These are phyloP conservation scores for Leptodermis oblonga DNA, from an alignment of 257 asterid species.

Conservation along the genomic window DNA sequence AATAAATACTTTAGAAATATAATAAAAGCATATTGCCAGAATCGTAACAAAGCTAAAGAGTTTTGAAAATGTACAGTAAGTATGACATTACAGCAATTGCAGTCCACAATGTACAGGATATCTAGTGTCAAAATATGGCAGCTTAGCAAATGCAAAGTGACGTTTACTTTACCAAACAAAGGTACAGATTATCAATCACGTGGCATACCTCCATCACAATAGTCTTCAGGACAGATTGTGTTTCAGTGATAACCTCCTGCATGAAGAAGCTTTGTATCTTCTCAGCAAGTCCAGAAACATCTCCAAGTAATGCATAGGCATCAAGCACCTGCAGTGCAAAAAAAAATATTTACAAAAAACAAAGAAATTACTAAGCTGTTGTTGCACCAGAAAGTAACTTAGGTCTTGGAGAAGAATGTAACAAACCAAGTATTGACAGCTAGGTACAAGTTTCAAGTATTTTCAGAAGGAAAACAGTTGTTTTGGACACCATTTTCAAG, in stretches of 20 bases:
- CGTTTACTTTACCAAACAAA: too few species aligned
- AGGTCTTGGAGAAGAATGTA: neutral
- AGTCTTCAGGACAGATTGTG: slow-evolving; percentile 81
- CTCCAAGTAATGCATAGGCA: slow-evolving; percentile 95
- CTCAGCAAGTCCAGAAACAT: slow-evolving; percentile 96
- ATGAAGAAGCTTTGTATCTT: slow-evolving; percentile 93
- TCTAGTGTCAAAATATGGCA: neutral
- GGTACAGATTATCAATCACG: slow-evolving; percentile 5
- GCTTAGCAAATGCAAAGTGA: neutral
- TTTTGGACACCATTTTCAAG: neutral
- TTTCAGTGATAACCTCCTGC: slow-evolving; percentile 97
- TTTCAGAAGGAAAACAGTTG: neutral
- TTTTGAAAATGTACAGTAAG: neutral
- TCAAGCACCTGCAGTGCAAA: slow-evolving; percentile 97
- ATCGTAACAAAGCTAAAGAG: neutral
- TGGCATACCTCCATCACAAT: slow-evolving; percentile 65
- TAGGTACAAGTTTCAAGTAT: neutral
- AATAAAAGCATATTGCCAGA: neutral
- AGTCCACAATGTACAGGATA: neutral
- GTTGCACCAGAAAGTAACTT: neutral
- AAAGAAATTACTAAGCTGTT: neutral
- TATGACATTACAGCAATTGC: neutral
- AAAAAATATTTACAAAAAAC: neutral
- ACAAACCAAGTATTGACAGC: neutral
- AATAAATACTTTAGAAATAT: neutral